Conservation (phyloP, 2,329 filamentous ascomycete species). For the Phialophora chinensis region DNA sequence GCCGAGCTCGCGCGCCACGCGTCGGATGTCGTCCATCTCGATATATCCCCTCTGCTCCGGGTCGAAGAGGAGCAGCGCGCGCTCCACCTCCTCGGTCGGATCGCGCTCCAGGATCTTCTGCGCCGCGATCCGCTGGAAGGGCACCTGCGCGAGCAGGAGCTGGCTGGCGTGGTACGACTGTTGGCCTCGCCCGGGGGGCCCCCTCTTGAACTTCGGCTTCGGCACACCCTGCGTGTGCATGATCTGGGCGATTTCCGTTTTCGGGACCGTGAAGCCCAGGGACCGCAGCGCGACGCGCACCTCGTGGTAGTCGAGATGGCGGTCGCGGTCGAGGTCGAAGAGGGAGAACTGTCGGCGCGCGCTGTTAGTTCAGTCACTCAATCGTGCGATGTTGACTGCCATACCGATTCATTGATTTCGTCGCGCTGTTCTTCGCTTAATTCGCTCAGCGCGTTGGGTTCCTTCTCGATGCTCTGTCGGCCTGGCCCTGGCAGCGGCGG, state of each 20-base stretch:
- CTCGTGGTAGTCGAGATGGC: slow-evolving; percentile 95
- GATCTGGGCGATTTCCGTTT: slow-evolving; percentile 80
- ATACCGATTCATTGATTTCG: slow-evolving; percentile 90
- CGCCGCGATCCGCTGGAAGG: slow-evolving; percentile 78
- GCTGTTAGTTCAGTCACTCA: not conserved
- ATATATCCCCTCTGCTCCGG: slow-evolving; percentile 90
- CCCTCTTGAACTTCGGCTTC: slow-evolving; percentile 61
- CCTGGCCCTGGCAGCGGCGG: slow-evolving; percentile 46
- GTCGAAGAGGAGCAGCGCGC: slow-evolving; percentile 93
- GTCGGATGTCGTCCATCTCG: slow-evolving; percentile 81
- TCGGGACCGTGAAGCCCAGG: slow-evolving; percentile 88
- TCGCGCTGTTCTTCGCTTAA: slow-evolving; percentile 88
- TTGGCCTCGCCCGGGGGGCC: slow-evolving; percentile 34
- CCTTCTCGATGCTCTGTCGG: slow-evolving; percentile 53
- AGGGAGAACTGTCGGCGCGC: slow-evolving; percentile 72
- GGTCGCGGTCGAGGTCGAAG: slow-evolving; percentile 96
- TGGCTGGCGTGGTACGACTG: slow-evolving; percentile 63
- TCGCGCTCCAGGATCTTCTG: slow-evolving; percentile 81
- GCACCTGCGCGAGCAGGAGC: slow-evolving; percentile 73
- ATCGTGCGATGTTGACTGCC: slow-evolving; percentile 33
- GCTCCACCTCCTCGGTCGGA: slow-evolving; percentile 85
- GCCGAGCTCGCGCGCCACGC: slow-evolving; percentile 87
- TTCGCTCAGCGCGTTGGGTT: slow-evolving; percentile 58
- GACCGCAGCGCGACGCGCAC: slow-evolving; percentile 96
- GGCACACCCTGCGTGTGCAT: slow-evolving; percentile 81